Evolutionary conservation across 768 basidiomycete genomes (phyloP).

Genomic region (Termitomyces heimii): DNA sequence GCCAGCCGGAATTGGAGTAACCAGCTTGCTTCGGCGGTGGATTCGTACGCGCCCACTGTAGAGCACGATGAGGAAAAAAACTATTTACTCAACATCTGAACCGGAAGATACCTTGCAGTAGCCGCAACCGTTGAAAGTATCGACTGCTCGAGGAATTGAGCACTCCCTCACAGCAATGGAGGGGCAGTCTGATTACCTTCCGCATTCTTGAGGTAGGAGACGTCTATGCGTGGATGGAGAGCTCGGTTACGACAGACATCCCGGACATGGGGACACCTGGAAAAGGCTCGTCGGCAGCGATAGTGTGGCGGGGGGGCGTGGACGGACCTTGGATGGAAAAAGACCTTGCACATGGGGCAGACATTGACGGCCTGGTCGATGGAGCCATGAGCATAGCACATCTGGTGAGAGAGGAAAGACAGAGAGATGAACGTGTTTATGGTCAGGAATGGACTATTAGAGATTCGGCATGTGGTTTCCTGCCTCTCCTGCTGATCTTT

Average conservation of each 20-base stretch:
- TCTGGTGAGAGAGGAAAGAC: conserved; percentile 23
- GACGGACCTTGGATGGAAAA: conserved; percentile 55
- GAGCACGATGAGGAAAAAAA: conserved; percentile 17
- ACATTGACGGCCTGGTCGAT: conserved; percentile 59
- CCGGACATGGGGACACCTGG: conserved; percentile 71
- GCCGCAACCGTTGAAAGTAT: conserved; percentile 81
- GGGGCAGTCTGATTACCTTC: conserved; percentile 51
- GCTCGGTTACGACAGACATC: conserved; percentile 73
- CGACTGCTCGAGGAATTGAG: conserved; percentile 38
- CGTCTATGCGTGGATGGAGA: conserved; percentile 70
- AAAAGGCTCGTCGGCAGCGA: conserved; percentile 16
- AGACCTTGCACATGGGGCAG: conserved; percentile 86
- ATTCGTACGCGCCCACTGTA: conserved; percentile 66
- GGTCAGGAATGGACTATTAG: conserved; percentile 20
- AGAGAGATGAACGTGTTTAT: conserved; percentile 23
- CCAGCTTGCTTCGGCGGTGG: conserved; percentile 49
- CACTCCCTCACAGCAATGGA: conserved; percentile 8
- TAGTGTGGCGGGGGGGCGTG: conserved; percentile 5
- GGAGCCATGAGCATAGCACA: conserved; percentile 73
- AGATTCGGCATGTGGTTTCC: conserved; percentile 29
- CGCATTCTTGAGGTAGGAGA: conserved; percentile 80
- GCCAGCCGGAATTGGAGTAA: conserved; percentile 75
- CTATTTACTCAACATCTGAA: conserved; percentile 9
- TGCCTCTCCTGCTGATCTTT: conserved; percentile 23
- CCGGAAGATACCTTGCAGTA: conserved; percentile 71